Base-by-base conservation (phyloP, 176 grass and related monocot species). In the Rhynchospora tenuis region DNA sequence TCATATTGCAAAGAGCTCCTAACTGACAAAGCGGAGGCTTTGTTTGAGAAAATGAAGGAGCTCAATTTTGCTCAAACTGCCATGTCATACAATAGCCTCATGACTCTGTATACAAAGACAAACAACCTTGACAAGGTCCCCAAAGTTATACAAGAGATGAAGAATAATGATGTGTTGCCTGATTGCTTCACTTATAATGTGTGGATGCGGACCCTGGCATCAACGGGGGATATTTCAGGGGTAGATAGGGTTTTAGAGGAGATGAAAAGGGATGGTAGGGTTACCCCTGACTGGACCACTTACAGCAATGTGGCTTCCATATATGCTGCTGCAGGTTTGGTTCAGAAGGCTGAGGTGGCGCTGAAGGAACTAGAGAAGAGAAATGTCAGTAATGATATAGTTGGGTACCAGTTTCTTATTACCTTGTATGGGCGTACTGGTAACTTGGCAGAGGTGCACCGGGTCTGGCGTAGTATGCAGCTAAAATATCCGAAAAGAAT, bases 281-380 rank as follows among this genome's bases (percentile, higher is more conserved):
- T 98, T 85, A 22, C 82, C 78, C 91, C 96, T 86, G 96, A 98
- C 71, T 98, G 96, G 96, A 98, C 96, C 50, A 98, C 96, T 38
- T 98, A 95, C 57, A 95, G 96, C 85, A 98, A 98, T 64, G 80
- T 98, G 33, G 92, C 96, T 80, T 98, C 96, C 43, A 98, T 98
- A 77, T 98, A 91, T 47, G 89, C 91, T 84, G 84, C 90, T 59
- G 89, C 86, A 78, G 92, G 91, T 66, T 44, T 85, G 86, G 86
- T 83, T 86, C 89, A 93, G 84, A 98, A 98, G 83, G 93, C 93
- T 83, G 96, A 98, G 84, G 31, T 19, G 50, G 89, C 93, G 67
- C 86, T 98, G 60, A 95, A 95, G 80, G 96, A 95, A 85, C 86
- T 98, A 57, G 91, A 98, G 86, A 98, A 91, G 80, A 78, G 75